Base-by-base conservation (phyloP, 176 grass and related monocot genomes). In the Canna indica region DNA sequence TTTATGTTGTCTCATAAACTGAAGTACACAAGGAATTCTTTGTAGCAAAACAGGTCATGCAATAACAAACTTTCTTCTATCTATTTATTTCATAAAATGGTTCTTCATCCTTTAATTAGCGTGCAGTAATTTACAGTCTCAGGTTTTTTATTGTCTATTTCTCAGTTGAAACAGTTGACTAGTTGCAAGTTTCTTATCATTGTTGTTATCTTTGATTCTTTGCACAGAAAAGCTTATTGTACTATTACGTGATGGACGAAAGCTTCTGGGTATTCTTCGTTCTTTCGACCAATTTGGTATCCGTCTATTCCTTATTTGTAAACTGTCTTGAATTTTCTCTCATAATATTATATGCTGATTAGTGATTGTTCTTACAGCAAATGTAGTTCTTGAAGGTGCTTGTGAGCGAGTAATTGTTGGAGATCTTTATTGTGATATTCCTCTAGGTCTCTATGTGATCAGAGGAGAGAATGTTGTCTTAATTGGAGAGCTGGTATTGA, bases 251-350 rank as follows among this genome's bases (percentile, higher is more conserved):
- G 95, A 99, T 78, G 95, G 95, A 35, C 75, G 95, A 28, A 99
- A 99, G 76, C 79, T 99, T 62, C 72, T 99, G 76, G 95, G 95
- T 65, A 90, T 86, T 33, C 95, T 99, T 74, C 91, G 95, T 52
- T 99, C 95, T 66, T 99, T 99, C 69, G 95, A 99, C 80, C 95
- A 99, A 72, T 99, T 99, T 75, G 95, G 95, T 94, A 94, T 54
- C 45, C 22, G 1, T 36, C 62, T 59, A 58, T 69, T 38, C 62
- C 47, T 58, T 67, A 14, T 26, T 6, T 25, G 66, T 50, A 48
- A 31, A 24, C 24, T n/a, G 17, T 66, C 8, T 22, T 42, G 15
- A 70, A 47, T 30, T 11, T 10, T 11, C 0, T 34, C 31, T 60
- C 9, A 7, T 46, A 8, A 20, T 66, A 13, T 67, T 78, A 82